These are phyloP conservation scores for Penicillium silybi DNA, from an alignment of 495 filamentous ascomycete genomes.

Conservation along the genomic window DNA sequence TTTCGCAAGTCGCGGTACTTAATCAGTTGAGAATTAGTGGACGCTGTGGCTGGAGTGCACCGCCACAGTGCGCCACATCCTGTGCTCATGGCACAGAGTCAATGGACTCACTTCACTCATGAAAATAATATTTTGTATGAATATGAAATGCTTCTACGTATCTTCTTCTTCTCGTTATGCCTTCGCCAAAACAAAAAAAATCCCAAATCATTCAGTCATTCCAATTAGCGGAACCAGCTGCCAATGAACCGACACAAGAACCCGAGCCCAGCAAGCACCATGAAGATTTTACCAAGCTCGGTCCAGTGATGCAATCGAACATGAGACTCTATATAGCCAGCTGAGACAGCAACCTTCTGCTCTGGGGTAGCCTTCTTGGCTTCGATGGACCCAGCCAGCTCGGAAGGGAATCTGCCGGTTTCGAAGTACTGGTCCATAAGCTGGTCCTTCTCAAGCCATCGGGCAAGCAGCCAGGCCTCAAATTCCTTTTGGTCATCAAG, in stretches of 20 bases:
- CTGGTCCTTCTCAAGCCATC: slow-evolving; percentile 63
- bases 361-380: slow-evolving; percentile 27
- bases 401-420: slow-evolving; percentile 59
- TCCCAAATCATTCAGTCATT: neutral
- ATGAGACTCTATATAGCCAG: slow-evolving; percentile 57
- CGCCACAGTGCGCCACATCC: slow-evolving; percentile 21
- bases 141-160: neutral
- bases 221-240: slow-evolving; percentile 2
- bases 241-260: slow-evolving; percentile 25
- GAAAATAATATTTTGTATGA: neutral
- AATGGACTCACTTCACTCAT: neutral
- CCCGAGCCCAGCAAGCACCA: slow-evolving; percentile 35
- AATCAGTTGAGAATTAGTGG: slow-evolving; percentile 23
- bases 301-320: slow-evolving; percentile 48
- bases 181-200: neutral
- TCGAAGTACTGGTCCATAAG: slow-evolving; percentile 55
- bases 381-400: slow-evolving; percentile 45
- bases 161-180: neutral
- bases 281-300: slow-evolving; percentile 56
- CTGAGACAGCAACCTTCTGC: slow-evolving; percentile 31
- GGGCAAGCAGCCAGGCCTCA: slow-evolving; percentile 52
- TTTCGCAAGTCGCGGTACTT: slow-evolving; percentile 14
- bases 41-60: slow-evolving; percentile 21
- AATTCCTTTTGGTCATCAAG: slow-evolving; percentile 54
- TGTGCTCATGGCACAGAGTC: too few species aligned